A percentile compares a stretch with the other conserved stretches of the same genome.
Conservation (phyloP, 2,329 filamentous ascomycete species). For the Diaporthe eres region DNA sequence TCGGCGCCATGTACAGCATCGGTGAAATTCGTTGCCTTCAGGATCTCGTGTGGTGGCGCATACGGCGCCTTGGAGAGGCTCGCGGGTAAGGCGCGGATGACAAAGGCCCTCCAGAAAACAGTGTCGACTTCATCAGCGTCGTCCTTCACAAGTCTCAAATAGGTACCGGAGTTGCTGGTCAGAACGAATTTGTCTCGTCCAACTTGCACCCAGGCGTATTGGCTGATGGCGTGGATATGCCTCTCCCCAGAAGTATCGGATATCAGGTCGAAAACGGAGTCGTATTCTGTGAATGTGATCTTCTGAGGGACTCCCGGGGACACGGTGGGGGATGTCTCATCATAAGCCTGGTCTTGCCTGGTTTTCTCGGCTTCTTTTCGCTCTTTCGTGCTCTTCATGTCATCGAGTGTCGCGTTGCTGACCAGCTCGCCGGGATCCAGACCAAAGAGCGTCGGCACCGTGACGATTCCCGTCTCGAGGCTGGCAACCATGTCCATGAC, state of each 20-base stretch:
- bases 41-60: conserved; percentile 77
- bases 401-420: conserved; percentile 72
- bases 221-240: conserved; percentile 83
- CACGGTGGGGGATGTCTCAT: conserved; percentile 7
- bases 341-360: conserved; percentile 45
- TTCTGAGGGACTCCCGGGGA: conserved; percentile 51
- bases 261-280: conserved; percentile 91
- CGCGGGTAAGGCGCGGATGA: conserved; percentile 63
- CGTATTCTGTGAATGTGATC: conserved; percentile 90
- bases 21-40: conserved; percentile 74
- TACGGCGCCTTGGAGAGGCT: conserved; percentile 69
- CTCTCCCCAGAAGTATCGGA: conserved; percentile 83
- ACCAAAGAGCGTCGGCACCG: conserved; percentile 92
- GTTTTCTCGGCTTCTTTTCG: conserved; percentile 61
- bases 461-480: conserved; percentile 86
- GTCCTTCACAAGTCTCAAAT: conserved; percentile 65
- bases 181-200: conserved; percentile 80
- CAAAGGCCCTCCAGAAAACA: conserved; percentile 59
- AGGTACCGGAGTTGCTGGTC: conserved; percentile 74
- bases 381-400: conserved; percentile 70
- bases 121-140: conserved; percentile 49
- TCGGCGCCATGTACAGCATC: conserved; percentile 89
- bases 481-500: conserved; percentile 96
- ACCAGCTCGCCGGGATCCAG: conserved; percentile 87
- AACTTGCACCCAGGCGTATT: conserved; percentile 86